phyloP scores from a whole-genome alignment of 345 rosid species.

The Gynandropsis gynandra region DNA sequence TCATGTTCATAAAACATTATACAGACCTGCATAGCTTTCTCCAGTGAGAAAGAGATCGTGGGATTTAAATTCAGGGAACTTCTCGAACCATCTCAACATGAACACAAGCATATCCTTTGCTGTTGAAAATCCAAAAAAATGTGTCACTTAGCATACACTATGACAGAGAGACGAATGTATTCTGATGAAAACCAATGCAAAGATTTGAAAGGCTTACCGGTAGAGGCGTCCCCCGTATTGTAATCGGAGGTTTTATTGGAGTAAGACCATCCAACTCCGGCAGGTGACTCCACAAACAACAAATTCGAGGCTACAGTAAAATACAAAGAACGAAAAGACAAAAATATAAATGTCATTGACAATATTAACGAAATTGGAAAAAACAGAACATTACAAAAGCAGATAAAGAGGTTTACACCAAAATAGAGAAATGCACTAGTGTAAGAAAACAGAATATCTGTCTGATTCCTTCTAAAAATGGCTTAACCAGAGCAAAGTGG shows the following conservation, averaged over 20 bases:
- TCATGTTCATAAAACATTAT: background rate
- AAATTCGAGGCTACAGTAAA: conserved; percentile 66
- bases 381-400: too few species aligned
- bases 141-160: background rate
- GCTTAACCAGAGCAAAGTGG: too few species aligned
- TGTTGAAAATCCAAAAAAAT: conserved; percentile 22
- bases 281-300: conserved; percentile 89
- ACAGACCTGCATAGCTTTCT: conserved; percentile 86
- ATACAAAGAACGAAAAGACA: background rate
- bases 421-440: background rate
- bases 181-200: background rate
- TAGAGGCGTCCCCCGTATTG: conserved; percentile 55
- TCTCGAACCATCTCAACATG: conserved; percentile 70
- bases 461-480: background rate
- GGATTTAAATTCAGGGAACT: conserved; percentile 67
- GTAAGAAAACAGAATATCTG: background rate
- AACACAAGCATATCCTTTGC: conserved; percentile 72
- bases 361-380: too few species aligned
- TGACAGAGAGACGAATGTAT: background rate
- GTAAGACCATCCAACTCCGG: conserved; percentile 98
- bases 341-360: too few species aligned
- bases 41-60: conserved; percentile 67
- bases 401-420: background rate
- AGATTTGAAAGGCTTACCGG: conserved; percentile 36
- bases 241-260: conserved; percentile 73